Base-by-base conservation (phyloP, 179 eudicot genomes). In the Dionaea muscipula region DNA sequence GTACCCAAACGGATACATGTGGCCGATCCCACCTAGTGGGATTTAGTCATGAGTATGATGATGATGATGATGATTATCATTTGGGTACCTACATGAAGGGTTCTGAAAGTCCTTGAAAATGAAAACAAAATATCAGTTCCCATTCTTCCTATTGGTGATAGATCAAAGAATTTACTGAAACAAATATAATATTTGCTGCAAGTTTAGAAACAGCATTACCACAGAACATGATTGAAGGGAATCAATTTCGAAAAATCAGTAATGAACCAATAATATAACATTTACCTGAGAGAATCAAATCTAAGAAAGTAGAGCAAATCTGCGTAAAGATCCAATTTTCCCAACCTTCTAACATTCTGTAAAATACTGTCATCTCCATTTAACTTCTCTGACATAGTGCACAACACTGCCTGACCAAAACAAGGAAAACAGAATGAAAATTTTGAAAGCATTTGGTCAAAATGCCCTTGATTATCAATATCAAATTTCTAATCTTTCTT, bases 271-370 rank as follows among this genome's bases (percentile, higher is more conserved):
- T 43, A 10, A 15, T 52, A 21, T 53, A 16, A 64, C 54, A 53
- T 51, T 62, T 84, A 91, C 98, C 89, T 77, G 64, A 66, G 69
- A 61, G 60, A 78, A 68, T 83, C 93, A 62, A 68, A 82, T 77
- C 70, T 69, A 48, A 91, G 81, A 69, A 73, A 77, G 66, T 71
- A 79, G 27, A 82, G 65, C 69, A 91, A 69, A 60, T 87, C 96
- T 33, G 94, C 78, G 75, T 80, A 87, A 22, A 91, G 79, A 41
- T 77, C 80, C 69, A 77, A 78, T 77, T 89, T 89, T 57, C 97
- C 86, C 12, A 75, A 77, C 55, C 71, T 85, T 54, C 55, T 74
- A 18, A 89, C 61, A 48, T 73, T 74, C 51, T 73, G 77, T 48
- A 70, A 44, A 52, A 79, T 70, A 60, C 55, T 58, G 53, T 75